Base-by-base conservation (phyloP, 164 flowering plant genomes). In the Vitis rupestris region DNA sequence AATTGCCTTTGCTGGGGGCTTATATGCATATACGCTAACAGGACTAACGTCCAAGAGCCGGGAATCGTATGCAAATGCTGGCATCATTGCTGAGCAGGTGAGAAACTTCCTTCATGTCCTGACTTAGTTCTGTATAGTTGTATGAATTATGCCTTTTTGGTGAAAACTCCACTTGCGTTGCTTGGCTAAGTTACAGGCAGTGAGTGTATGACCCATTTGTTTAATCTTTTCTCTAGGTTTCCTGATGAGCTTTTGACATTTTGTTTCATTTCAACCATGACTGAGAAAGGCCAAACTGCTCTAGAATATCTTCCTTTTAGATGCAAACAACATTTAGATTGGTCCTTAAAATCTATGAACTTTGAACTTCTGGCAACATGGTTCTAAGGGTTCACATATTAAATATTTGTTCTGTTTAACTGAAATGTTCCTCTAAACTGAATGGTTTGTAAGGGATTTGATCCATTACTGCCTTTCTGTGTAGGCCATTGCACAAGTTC, bases 41-140 rank as follows among this genome's bases (percentile, higher is more conserved):
- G 98, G 97, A 37, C 88, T 96, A 59, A 91, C 98, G 0, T 91
- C 99, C 64, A 96, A 92, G 82, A 93, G 97, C 77, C 87, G 96
- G 3, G 88, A 90, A 76, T 93, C 98, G 0, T 93, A 93, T 71
- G 94, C 97, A 1, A 90, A 89, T 72, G 98, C 97, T 27, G 94
- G 97, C 60, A 84, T 87, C 2, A 82, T 93, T 31, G 99, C 99
- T 7, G 98, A 93, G 72, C 94, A 96, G 97, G 99, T 91, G 64
- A 79, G 74, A 37, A 37, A 17, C 47, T 57, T 67, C 52, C 49
- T 65, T 6, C 44, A 37, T 37, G 44, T 37, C 44, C 44, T 37
- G 44, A 37, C 44, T 37, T 37, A 3, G 44, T 37, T 37, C 44
- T 37, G 44, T 6, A 37, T 3, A 0, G 44, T 37, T 37, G 44